Conservation (phyloP, 2,329 filamentous ascomycete genomes). For the Xylariaceae sp. region DNA sequence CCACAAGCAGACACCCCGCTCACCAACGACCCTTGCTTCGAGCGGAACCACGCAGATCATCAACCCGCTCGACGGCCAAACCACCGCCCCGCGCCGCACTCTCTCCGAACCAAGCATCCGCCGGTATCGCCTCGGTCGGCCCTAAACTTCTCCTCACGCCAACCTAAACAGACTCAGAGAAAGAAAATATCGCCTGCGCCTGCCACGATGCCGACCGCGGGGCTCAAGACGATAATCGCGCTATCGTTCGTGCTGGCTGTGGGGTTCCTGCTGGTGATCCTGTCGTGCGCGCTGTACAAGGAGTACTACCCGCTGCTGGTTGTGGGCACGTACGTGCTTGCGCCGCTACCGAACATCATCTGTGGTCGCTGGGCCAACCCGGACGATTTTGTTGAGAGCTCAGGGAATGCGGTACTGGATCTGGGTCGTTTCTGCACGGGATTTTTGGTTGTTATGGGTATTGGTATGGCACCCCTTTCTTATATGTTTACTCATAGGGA, state of each 20-base stretch:
- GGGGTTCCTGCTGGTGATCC: slow-evolving; percentile 96
- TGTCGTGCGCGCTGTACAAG: slow-evolving; percentile 91
- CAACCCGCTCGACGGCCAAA: not conserved
- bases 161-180: not conserved
- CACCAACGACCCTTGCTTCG: not conserved
- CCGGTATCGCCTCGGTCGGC: not conserved
- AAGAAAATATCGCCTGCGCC: not conserved
- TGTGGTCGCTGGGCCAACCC: slow-evolving; percentile 81
- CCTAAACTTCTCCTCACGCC: not conserved
- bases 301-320: slow-evolving; percentile 94
- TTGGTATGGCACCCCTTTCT: slow-evolving; percentile 59
- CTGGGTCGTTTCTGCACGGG: slow-evolving; percentile 91
- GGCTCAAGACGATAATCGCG: slow-evolving; percentile 97
- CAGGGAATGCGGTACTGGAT: slow-evolving; percentile 79
- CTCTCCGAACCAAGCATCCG: not conserved
- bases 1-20: not conserved
- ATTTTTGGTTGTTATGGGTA: slow-evolving; percentile 94
- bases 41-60: not conserved
- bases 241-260: slow-evolving; percentile 98
- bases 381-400: slow-evolving; percentile 89
- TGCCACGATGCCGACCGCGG: slow-evolving; percentile 64
- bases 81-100: not conserved
- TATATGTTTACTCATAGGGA: not conserved
- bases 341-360: slow-evolving; percentile 94
- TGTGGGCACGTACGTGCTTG: slow-evolving; percentile 89